These are phyloP conservation scores for Xylaria scruposa DNA, from an alignment of 495 filamentous ascomycete species.

Conservation along the genomic window DNA sequence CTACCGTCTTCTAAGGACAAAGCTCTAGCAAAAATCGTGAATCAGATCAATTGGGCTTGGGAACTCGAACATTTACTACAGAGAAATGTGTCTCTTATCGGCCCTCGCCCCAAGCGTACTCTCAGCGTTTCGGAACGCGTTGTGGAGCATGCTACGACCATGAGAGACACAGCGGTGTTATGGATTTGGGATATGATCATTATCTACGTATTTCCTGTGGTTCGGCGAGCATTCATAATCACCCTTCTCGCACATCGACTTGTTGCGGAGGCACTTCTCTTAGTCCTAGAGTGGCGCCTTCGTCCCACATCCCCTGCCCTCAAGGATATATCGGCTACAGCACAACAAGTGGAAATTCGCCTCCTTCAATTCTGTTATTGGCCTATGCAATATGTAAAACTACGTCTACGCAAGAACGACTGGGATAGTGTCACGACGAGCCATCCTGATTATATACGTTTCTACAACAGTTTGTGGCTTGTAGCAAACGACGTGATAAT, in stretches of 20 bases:
- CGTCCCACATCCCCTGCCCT: conserved; percentile 81
- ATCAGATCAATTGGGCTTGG: conserved; percentile 95
- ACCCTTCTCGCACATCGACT: conserved; percentile 81
- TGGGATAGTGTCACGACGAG: conserved; percentile 96
- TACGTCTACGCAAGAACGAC: conserved; percentile 85
- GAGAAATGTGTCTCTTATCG: conserved; percentile 83
- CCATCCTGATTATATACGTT: conserved; percentile 98
- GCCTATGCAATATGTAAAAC: conserved; percentile 93
- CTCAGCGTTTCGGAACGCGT: conserved; percentile 95
- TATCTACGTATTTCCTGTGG: conserved; percentile 78
- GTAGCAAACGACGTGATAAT: conserved; percentile 99
- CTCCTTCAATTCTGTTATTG: conserved; percentile 99
- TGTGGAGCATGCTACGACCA: conserved; percentile 87
- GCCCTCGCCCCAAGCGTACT: conserved; percentile 77
- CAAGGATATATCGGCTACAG: conserved; percentile 95
- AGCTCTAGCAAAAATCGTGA: conserved; percentile 80
- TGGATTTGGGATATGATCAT: conserved; percentile 74
- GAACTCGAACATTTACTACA: conserved; percentile 84
- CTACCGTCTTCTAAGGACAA: conserved; percentile 81
- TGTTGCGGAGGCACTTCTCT: conserved; percentile 79
- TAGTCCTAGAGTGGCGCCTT: conserved; percentile 85
- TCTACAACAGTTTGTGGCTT: conserved; percentile 98
- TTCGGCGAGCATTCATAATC: conserved; percentile 74
- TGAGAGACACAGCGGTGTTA: conserved; percentile 76
- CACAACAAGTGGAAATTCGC: conserved; percentile 98